A percentile compares a stretch with the other conserved stretches of the same genome.
phyloP scores from a whole-genome alignment of 2,329 filamentous ascomycete species.

The Cladosporium sp. region DNA sequence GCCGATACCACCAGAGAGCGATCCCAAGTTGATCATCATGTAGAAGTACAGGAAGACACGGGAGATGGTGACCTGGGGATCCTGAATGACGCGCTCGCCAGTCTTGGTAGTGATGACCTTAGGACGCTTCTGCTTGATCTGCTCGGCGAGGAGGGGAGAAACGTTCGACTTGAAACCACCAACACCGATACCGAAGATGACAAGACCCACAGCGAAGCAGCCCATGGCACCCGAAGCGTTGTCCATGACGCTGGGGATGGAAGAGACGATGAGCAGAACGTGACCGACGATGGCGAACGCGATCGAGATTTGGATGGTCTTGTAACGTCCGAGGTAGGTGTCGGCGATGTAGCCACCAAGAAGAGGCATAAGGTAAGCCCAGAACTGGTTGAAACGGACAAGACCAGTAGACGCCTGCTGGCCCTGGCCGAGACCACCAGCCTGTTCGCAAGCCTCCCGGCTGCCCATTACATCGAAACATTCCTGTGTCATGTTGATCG shows the following conservation, averaged over 20 bases:
- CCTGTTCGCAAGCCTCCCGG: slow-evolving; percentile 27
- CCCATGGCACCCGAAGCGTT: slow-evolving; percentile 54
- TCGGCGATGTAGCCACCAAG: slow-evolving; percentile 55
- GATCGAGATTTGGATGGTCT: slow-evolving; percentile 64
- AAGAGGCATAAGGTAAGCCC: slow-evolving; percentile 44
- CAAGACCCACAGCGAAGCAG: slow-evolving; percentile 59
- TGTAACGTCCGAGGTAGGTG: slow-evolving; percentile 63
- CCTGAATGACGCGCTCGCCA: slow-evolving; percentile 45
- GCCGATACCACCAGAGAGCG: slow-evolving; percentile 54
- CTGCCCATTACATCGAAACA: slow-evolving; percentile 33
- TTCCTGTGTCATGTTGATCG: slow-evolving; percentile 32
- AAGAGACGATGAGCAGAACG: slow-evolving; percentile 60
- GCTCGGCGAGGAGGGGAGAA: slow-evolving; percentile 46
- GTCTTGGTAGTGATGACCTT: slow-evolving; percentile 36
- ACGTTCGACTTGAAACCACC: slow-evolving; percentile 82
- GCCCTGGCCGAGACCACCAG: slow-evolving; percentile 37
- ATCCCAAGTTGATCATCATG: slow-evolving; percentile 67
- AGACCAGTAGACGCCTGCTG: slow-evolving; percentile 43
- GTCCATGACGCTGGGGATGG: slow-evolving; percentile 60
- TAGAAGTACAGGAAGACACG: slow-evolving; percentile 62
- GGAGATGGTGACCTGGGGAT: slow-evolving; percentile 44
- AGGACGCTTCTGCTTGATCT: slow-evolving; percentile 38
- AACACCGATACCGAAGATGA: slow-evolving; percentile 68
- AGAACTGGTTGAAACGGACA: slow-evolving; percentile 46
- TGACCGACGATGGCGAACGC: slow-evolving; percentile 63